A percentile compares a stretch with the other conserved stretches of the same genome.
phyloP scores from a whole-genome alignment of 2,329 filamentous ascomycete species.

The Botryotinia calthae region DNA sequence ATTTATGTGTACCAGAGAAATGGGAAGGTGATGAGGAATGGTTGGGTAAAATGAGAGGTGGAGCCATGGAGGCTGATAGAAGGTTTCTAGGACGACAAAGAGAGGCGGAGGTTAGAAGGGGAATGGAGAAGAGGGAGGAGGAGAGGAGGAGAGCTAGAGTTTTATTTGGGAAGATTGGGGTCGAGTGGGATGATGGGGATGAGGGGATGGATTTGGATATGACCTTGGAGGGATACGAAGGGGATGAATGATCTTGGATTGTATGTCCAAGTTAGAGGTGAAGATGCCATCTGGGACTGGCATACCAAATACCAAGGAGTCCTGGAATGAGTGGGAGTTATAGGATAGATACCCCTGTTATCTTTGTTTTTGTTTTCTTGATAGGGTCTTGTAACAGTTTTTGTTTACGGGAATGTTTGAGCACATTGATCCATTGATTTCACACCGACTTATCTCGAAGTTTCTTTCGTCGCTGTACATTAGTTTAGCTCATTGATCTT shows the following conservation, averaged over 20 bases:
- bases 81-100: conserved; percentile 30
- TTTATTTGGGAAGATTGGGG: conserved; percentile 42
- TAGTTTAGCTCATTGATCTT: not conserved
- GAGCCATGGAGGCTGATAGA: conserved; percentile 23
- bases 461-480: not conserved
- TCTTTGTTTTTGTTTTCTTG: not conserved
- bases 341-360: conserved; percentile 3
- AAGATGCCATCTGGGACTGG: not conserved
- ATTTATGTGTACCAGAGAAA: conserved; percentile 53
- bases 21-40: conserved; percentile 26
- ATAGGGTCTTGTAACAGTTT: not conserved
- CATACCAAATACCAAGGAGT: not conserved
- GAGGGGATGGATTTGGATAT: conserved; percentile 25
- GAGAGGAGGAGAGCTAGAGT: conserved; percentile 40
- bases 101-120: conserved; percentile 29
- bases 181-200: conserved; percentile 28
- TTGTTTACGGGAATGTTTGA: not conserved
- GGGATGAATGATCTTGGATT: not conserved
- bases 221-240: conserved; percentile 19
- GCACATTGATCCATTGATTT: not conserved
- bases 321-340: not conserved
- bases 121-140: conserved; percentile 32
- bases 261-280: not conserved
- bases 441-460: not conserved
- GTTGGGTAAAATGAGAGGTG: conserved; percentile 22